Base-by-base conservation (phyloP, 108 stramenopile genomes). In the Hondaea fermentalgiana region DNA sequence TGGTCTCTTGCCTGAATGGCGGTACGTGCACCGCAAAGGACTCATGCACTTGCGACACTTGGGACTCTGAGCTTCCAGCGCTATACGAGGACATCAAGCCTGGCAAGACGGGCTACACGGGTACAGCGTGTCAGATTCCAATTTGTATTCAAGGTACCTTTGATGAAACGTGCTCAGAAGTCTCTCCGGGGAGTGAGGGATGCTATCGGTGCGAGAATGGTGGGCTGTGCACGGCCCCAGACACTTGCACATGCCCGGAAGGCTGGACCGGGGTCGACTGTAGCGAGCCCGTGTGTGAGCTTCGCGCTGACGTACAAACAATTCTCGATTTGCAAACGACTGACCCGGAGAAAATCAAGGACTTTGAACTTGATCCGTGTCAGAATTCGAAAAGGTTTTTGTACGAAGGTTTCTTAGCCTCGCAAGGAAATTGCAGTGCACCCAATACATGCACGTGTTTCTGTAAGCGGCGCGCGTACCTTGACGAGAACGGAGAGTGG, bases 191-290 rank as follows among this genome's bases (percentile, higher is more conserved):
- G 19, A 94, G 95, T 17, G 95, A 97, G 91, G 96, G 95, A 5
- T 97, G 96, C 92, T 97, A 90, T 91, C 94, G 95, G 12, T 97
- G 96, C 87, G 90, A 94, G 21, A 97, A 97, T 89, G 96, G 95
- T 8, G 96, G 96, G 10, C 87, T 91, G 28, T 97, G 96, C 87
- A 87, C 95, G 5, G 94, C 95, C 28, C 96, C 96, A 21, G 96
- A 97, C 83, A 58, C 93, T 88, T 97, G 96, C 89, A 72, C 90
- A 10, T 97, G 96, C 90, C 93, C 96, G 5, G 90, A 92, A 29
- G 96, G 95, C 17, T 97, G 96, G 96, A 93, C 89, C 28, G 96
- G 96, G 1, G 96, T 95, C 87, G 96, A 97, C 90, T 97, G 96
- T 89, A 72, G 72, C 23, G 95, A 94, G n/a, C 96, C 96, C 5